phyloP scores from a whole-genome alignment of 495 filamentous ascomycete species.

The Friedmanniomyces simplex region DNA sequence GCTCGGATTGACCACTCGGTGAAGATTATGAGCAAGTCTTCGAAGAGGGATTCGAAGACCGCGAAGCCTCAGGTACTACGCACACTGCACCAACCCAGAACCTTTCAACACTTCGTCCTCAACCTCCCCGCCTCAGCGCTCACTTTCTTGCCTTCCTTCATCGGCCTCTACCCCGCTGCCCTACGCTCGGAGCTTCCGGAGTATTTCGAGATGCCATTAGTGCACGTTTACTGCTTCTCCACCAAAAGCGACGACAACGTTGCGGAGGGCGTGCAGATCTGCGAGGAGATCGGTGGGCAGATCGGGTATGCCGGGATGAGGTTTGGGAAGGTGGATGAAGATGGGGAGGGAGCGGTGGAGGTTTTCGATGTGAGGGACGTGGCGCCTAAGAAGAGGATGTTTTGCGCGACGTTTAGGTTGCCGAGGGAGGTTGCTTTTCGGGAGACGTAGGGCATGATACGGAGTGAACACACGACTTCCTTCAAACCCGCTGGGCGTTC shows the following conservation, averaged over 20 bases:
- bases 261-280: slow-evolving; percentile 52
- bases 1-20: slow-evolving; percentile 41
- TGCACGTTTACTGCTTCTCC: slow-evolving; percentile 88
- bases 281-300: slow-evolving; percentile 52
- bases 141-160: slow-evolving; percentile 74
- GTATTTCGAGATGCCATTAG: slow-evolving; percentile 52
- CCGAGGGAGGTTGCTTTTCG: slow-evolving; percentile 72
- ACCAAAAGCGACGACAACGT: slow-evolving; percentile 62
- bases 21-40: slow-evolving; percentile 3
- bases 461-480: too few relatives aligned
- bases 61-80: slow-evolving; percentile 21
- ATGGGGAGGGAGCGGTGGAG: slow-evolving; percentile 47
- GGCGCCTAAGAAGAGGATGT: slow-evolving; percentile 90
- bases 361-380: slow-evolving; percentile 79
- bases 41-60: neutral
- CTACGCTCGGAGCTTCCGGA: slow-evolving; percentile 56
- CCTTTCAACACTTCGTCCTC: slow-evolving; percentile 88
- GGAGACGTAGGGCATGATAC: neutral
- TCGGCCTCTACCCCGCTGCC: slow-evolving; percentile 63
- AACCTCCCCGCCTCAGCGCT: slow-evolving; percentile 87
- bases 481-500: too few relatives aligned
- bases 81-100: slow-evolving; percentile 21
- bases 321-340: slow-evolving; percentile 40
- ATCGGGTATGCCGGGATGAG: slow-evolving; percentile 48
- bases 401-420: slow-evolving; percentile 83